Base-by-base conservation (phyloP, 805 yeast species). In the Cyberlindnera petersonii region DNA sequence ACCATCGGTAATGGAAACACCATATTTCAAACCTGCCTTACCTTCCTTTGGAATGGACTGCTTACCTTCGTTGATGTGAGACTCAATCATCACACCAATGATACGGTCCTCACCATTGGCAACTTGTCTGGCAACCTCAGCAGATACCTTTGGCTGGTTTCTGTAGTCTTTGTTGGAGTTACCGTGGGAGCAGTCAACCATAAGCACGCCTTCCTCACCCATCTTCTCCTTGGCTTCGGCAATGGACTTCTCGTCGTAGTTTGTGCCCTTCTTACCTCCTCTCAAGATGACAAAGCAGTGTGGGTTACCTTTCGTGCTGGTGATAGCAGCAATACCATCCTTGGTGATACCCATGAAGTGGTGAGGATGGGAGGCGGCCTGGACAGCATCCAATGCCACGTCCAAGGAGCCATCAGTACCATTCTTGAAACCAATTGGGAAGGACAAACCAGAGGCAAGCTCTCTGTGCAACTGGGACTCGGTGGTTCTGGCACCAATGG, bases 151-250 rank as follows among this genome's bases (percentile, higher is more conserved):
- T 43, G 98, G 97, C 70, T 93, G 98, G 70, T 93, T 93, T 61
- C 79, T 77, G 80, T 77, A 88, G 69, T 93, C 93, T 68, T 93
- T 93, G 65, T 74, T 79, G 26, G 97, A 88, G 73, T 93, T 93
- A 56, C 96, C 98, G 66, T 93, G 98, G 33, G 97, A 89, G 68
- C 96, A 93, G 68, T 93, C 98, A 46, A 93, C 84, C 98, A 93
- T 93, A 55, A 87, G 64, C 36, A 66, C 71, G 40, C 73, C 71
- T 28, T 57, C 61, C 14, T 53, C 58, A 55, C 67, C 65, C 53
- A 86, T 75, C 60, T 76, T 75, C 23, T 62, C 69, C 68, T 87
- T 82, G 48, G 94, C 93, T 27, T 72, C 81, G 29, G 74, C 69
- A 28, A 93, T 86, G n/a, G 84, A 75, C 41, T 68, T 75, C 48